Conservation (phyloP, 106 monocot genomes). For the Platanthera guangdongensis region DNA sequence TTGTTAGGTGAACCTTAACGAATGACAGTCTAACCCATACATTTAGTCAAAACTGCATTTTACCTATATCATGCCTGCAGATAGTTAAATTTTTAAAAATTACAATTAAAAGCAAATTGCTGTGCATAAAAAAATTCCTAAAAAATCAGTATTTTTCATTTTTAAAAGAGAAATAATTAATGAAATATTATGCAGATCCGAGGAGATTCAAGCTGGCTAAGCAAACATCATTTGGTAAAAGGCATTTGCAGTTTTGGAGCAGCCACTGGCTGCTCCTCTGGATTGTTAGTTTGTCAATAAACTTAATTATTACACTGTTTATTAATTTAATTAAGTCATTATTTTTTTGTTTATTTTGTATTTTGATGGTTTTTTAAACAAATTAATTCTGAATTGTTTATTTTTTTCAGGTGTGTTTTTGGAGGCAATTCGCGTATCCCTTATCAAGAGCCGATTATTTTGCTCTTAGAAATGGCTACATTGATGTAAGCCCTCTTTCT, state of each 20-base stretch:
- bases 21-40: too few species aligned
- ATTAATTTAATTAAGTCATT: too few species aligned
- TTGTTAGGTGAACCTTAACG: too few species aligned
- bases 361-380: background rate
- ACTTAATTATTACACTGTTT: too few species aligned
- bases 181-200: slow-evolving; percentile 22
- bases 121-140: background rate
- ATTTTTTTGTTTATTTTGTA: background rate
- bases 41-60: background rate
- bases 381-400: background rate
- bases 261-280: slow-evolving; percentile 20
- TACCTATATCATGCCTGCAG: background rate
- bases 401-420: slow-evolving; percentile 27
- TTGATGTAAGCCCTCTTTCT: slow-evolving; percentile 19
- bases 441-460: slow-evolving; percentile 45
- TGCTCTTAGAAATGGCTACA: slow-evolving; percentile 41
- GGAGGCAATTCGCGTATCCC: slow-evolving; percentile 23
- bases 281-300: slow-evolving; percentile 20
- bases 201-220: slow-evolving; percentile 33
- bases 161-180: background rate
- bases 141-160: background rate
- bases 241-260: slow-evolving; percentile 42
- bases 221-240: slow-evolving; percentile 43
- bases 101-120: background rate
- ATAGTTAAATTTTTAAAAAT: background rate